Conservation (phyloP, 768 basidiomycete genomes). For the Suillus ampliporus region DNA sequence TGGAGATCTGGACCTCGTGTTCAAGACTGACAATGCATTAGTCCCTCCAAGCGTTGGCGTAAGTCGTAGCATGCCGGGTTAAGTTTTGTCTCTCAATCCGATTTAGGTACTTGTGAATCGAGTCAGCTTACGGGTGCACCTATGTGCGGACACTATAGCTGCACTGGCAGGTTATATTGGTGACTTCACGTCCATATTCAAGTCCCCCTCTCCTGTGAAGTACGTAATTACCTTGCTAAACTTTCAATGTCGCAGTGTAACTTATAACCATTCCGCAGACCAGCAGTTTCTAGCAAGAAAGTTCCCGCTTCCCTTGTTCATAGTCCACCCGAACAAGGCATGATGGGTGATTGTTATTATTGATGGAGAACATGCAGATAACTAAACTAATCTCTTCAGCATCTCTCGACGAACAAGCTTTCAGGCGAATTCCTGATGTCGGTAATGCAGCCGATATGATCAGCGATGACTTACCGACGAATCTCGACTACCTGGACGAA, state of each 20-base stretch:
- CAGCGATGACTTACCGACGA: constrained; percentile 87
- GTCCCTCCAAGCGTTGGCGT: constrained; percentile 46
- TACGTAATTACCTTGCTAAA: constrained; percentile 19
- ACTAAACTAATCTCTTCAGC: constrained; percentile 43
- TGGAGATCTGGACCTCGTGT: constrained; percentile 50
- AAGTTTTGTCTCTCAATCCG: constrained; percentile 9
- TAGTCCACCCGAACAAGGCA: constrained; percentile 17
- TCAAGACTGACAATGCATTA: constrained; percentile 36
- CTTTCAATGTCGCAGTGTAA: background rate
- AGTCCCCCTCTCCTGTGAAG: constrained; percentile 33
- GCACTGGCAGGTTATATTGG: constrained; percentile 61
- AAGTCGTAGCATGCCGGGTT: constrained; percentile 23
- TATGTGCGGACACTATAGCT: constrained; percentile 79
- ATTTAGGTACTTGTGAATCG: constrained; percentile 61
- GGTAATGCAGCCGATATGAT: constrained; percentile 88
- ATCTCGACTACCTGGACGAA: constrained; percentile 85
- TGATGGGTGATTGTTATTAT: constrained; percentile 33
- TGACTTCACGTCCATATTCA: constrained; percentile 54
- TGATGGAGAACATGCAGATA: background rate
- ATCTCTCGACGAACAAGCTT: constrained; percentile 85
- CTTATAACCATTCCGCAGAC: background rate
- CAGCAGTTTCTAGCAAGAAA: constrained; percentile 14
- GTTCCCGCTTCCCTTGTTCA: constrained; percentile 5
- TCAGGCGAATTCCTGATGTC: constrained; percentile 74
- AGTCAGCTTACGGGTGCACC: constrained; percentile 60